Evolutionary conservation across 1,139 yeast genomes (phyloP), one percentile per base, ranked within the genome.

Genomic region (Geotrichum histeridarum): DNA sequence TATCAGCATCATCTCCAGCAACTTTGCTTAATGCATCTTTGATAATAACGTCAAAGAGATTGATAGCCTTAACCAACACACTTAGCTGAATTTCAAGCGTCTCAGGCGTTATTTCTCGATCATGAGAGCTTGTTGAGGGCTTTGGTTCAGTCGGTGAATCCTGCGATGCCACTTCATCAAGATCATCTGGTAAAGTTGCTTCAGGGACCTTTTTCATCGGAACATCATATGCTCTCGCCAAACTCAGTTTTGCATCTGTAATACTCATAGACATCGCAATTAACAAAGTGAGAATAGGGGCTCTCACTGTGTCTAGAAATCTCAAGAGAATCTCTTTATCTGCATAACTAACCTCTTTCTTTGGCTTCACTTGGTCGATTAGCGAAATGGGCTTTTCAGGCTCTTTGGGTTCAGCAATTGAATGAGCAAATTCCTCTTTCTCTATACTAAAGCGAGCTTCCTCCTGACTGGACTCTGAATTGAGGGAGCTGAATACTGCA

Each of bases 171-270:
- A 44, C 30, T 35, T 42, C 32, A 36, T 33, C 56, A 43, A 33
- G 37, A 12, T 45, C 51, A 9, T 43, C 41, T 9, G 53, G 43
- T 14, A 44, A 37, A 4, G 22, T 27, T 8, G 52, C 48, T 1
- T 48, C 30, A 15, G 17, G 22, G 27, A 55, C 54, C 8, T 54
- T 37, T n/a, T 51, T 56, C 1, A 56, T 53, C 0, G 70, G 61
- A 1, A 74, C 79, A 61, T 76, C 80, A 54, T 74, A 76, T 1
- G 74, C 68, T 52, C 70, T 64, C 1, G 75, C 73, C 8, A 77
- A 58, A 1, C 70, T 63, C 0, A 66, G 49, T 47, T 72, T 74
- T 8, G 71, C 60, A 6, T 66, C 53, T 43, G 67, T 64, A 8
- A 77, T 52, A 15, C 72, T 63, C 36, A 69, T 65, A 27, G 73